Evolutionary conservation across 495 filamentous ascomycete species (phyloP).

Genomic region (Tuber borchii): DNA sequence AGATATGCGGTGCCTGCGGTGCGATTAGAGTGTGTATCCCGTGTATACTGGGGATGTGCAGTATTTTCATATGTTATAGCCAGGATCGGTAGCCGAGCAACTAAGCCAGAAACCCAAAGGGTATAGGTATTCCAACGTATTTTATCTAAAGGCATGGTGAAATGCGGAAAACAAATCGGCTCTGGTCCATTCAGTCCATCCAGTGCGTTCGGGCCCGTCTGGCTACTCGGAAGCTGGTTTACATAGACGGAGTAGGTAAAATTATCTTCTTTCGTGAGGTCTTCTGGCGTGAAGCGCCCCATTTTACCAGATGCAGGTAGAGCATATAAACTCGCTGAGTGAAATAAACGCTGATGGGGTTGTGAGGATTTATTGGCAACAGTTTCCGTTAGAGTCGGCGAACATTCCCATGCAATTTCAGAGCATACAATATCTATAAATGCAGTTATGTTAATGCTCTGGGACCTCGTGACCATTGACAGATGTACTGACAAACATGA

Average conservation of each 20-base stretch:
- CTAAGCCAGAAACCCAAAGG: background rate
- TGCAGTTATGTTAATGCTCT: background rate
- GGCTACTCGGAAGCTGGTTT: too few relatives aligned
- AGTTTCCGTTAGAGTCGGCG: background rate
- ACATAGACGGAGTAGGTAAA: background rate
- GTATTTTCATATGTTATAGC: background rate
- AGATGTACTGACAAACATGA: background rate
- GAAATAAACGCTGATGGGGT: background rate
- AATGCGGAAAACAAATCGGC: too few relatives aligned
- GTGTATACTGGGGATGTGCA: background rate
- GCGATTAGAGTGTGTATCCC: background rate
- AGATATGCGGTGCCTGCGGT: background rate
- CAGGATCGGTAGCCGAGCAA: background rate
- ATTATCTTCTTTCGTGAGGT: too few relatives aligned
- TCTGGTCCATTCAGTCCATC: too few relatives aligned
- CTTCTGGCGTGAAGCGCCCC: too few relatives aligned
- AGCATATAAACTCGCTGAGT: background rate
- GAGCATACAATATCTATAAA: background rate
- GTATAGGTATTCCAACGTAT: background rate
- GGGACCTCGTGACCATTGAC: background rate
- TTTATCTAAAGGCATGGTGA: background rate
- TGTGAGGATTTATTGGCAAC: background rate
- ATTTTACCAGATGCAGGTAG: background rate
- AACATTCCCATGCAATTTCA: background rate
- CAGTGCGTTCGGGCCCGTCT: rapidly evolving